Evolutionary conservation across 306 rosid genomes (phyloP), one percentile per base, ranked within the genome.

Genomic region (Trichosanthes cucumerina): DNA sequence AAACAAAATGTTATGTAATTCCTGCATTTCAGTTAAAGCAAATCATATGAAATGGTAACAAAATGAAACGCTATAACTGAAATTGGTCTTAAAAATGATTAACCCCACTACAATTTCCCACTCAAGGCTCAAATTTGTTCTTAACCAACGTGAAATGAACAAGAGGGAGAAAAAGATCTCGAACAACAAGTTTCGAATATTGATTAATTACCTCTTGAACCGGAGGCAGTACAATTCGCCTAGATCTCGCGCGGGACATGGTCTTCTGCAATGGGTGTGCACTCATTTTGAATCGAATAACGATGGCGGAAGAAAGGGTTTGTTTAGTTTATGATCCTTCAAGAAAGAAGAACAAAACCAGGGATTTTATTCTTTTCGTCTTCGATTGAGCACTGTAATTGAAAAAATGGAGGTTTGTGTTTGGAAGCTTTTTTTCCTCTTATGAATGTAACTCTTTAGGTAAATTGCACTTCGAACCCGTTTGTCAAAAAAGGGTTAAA

Each of bases 221-320:
- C 36, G 75, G 75, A 69, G 75, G 75, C 75, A 69, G 53, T 10
- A 43, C 52, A 6, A 69, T 69, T 21, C 75, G 54, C 53, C 75
- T 69, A 7, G 75, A 69, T 69, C 75, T 69, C 54, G 75, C 75
- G 9, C 75, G 75, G 26, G 75, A 69, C 75, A 69, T 69, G 53
- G 75, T 69, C 75, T 69, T 69, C 75, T 69, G 75, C 75, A 69
- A 69, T 7, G 75, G 75, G 19, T 39, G 52, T n/a, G 54, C 0
- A 38, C 52, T 41, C 75, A 69, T 69, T 10, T 39, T 69, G 75
- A 69, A 21, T 69, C 53, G 53, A 23, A 4, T 21, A 21, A 23
- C 19, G 19, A 41, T 41, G 5, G 6, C 11, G 11, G 75, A 12
- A 11, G 33, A 69, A 43, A 7, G 15, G 2, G 26, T 18, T n/a